These are phyloP conservation scores for Pulveroboletus sp. DNA, from an alignment of 768 basidiomycete species.

Conservation along the genomic window DNA sequence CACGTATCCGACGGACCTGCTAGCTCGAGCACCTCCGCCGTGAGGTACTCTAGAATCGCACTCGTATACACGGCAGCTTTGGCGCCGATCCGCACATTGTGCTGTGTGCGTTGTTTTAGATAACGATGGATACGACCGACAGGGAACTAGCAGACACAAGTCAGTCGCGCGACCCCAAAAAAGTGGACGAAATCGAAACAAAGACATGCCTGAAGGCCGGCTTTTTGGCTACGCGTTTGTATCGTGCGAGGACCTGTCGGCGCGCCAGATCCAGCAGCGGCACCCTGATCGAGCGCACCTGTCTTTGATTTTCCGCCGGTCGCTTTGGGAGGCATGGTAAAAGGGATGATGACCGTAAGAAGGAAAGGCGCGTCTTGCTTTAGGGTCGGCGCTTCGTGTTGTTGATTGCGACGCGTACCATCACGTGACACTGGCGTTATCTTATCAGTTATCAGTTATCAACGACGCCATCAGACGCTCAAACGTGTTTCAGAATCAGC, in stretches of 20 bases:
- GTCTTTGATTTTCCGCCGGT: slow-evolving; percentile 65
- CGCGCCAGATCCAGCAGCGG: slow-evolving; percentile 28
- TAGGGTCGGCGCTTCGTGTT: slow-evolving; percentile 33
- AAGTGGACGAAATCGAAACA: background rate
- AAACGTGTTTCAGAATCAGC: too few species aligned
- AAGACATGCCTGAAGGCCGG: slow-evolving; percentile 77
- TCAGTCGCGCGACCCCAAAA: background rate
- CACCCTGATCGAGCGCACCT: slow-evolving; percentile 30
- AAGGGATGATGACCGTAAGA: slow-evolving; percentile 30
- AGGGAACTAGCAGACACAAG: slow-evolving; percentile 63
- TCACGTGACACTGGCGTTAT: too few species aligned
- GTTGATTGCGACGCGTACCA: slow-evolving; percentile 29
- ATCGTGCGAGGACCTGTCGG: slow-evolving; percentile 37
- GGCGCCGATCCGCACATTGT: slow-evolving; percentile 95
- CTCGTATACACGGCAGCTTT: slow-evolving; percentile 97
- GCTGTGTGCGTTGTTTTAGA: slow-evolving; percentile 86
- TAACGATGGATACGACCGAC: slow-evolving; percentile 98
- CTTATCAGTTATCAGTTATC: too few species aligned
- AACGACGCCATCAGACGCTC: too few species aligned
- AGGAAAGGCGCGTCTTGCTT: slow-evolving; percentile 30
- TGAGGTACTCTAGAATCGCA: slow-evolving; percentile 93
- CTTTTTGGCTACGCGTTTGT: slow-evolving; percentile 77
- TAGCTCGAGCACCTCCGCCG: slow-evolving; percentile 93
- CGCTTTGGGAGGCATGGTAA: slow-evolving; percentile 48
- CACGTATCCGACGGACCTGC: slow-evolving; percentile 59